Conservation (phyloP, 2,329 filamentous ascomycete genomes). For the Calonectria pseudoreteaudii region DNA sequence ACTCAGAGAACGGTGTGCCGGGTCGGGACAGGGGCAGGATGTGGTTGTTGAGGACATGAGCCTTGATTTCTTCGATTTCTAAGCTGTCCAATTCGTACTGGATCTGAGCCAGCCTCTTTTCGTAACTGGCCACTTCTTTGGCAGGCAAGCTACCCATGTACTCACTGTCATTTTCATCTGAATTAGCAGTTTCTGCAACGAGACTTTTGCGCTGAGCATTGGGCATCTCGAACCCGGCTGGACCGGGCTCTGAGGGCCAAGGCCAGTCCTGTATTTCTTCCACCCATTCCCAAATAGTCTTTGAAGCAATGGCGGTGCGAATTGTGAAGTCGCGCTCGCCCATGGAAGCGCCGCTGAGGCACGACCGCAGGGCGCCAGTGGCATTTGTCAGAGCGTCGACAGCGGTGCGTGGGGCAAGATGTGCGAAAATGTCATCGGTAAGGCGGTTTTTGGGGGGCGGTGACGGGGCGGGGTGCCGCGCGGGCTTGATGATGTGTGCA, state of each 20-base stretch:
- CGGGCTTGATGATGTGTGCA: conserved; percentile 46
- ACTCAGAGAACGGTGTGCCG: conserved; percentile 49
- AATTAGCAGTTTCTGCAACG: conserved; percentile 41
- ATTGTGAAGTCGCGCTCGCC: conserved; percentile 79
- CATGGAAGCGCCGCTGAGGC: conserved; percentile 71
- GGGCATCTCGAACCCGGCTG: conserved; percentile 67
- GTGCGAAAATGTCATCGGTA: conserved; percentile 70
- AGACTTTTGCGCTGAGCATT: conserved; percentile 54
- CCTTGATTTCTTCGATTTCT: conserved; percentile 89
- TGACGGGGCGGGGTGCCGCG: conserved; percentile 52
- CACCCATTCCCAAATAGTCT: conserved; percentile 79
- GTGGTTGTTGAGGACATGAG: conserved; percentile 85
- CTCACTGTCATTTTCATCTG: conserved; percentile 40
- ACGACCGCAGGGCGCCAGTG: conserved; percentile 64
- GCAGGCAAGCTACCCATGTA: conserved; percentile 80
- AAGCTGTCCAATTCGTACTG: conserved; percentile 75
- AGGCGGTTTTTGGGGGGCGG: conserved; percentile 58
- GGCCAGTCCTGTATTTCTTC: conserved; percentile 74
- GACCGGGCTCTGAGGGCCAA: conserved; percentile 64
- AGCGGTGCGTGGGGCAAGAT: conserved; percentile 70
- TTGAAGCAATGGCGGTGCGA: conserved; percentile 76
- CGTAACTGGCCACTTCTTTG: conserved; percentile 74
- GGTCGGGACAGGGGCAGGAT: conserved; percentile 66
- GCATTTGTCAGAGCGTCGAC: conserved; percentile 70
- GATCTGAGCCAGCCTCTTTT: conserved; percentile 81